Base-by-base conservation (phyloP, 306 rosid genomes). In the Albizia julibrissin region DNA sequence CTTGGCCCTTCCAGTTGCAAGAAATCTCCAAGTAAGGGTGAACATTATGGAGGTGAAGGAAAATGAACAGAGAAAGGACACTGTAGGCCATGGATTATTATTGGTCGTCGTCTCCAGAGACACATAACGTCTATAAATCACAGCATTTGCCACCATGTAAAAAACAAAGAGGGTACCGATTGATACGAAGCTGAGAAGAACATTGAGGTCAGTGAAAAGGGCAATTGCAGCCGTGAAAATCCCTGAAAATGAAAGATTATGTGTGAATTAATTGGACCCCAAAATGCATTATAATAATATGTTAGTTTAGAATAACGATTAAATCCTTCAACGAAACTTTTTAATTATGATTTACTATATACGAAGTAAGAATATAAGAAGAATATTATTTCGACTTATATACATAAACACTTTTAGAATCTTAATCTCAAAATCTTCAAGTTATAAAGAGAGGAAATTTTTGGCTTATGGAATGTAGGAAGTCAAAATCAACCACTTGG, bases 131-230 rank as follows among this genome's bases (percentile, higher is more conserved):
- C 97, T 85, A 59, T 89, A 94, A 39, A 94, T 87, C 76, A 93
- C 95, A 8, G 97, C 98, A 61, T 91, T 94, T 39, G 97, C 95
- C 78, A 94, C 98, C 98, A 93, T 91, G 93, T 91, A 94, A 65
- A 93, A 94, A 29, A 94, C 98, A 68, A 92, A 91, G 50, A 94
- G 97, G 11, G 97, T 94, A n/a, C 98, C 97, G 9, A 94, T 94
- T 39, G 97, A 90, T 26, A 93, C 97, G 9, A 93, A 91, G 85
- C 88, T 82, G 74, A 94, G 93, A 15, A 94, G 97, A 74, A 94
- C 88, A 34, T 88, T 52, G 4, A 93, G 87, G 67, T 94, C 97
- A 33, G 92, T 87, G 88, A 94, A 94, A 79, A 93, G 92, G 71
- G 98, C 94, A 21, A 93, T 86, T 56, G 89, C 92, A 16, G 97